phyloP scores from a whole-genome alignment of 306 rosid species.

The Aeschynomene evenia region DNA sequence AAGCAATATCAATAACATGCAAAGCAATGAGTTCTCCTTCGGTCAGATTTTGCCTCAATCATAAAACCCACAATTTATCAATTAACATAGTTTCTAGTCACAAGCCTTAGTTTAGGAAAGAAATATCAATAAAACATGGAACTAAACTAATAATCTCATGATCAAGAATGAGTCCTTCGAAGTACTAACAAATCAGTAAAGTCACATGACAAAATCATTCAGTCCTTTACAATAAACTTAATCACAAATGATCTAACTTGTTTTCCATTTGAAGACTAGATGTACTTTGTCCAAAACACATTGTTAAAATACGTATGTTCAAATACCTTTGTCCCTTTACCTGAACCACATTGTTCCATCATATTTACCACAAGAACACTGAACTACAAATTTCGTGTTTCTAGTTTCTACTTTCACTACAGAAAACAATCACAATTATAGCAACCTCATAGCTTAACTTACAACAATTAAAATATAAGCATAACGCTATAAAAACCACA shows the following conservation, averaged over 20 bases:
- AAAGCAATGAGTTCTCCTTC: constrained; percentile 10
- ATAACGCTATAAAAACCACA: neutral
- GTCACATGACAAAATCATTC: neutral
- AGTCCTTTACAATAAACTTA: constrained; percentile 17
- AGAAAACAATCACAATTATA: neutral
- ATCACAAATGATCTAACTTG: constrained; percentile 15
- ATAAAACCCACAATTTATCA: neutral
- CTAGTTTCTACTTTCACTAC: constrained; percentile 10
- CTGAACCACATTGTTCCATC: neutral
- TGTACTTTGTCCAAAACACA: neutral
- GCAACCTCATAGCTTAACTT: neutral
- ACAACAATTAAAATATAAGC: neutral
- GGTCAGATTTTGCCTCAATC: neutral
- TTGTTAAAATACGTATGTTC: neutral
- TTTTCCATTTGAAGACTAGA: constrained; percentile 11
- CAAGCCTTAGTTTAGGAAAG: neutral
- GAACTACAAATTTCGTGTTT: neutral
- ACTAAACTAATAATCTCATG: neutral
- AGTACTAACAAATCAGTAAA: constrained; percentile 1
- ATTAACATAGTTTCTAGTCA: neutral
- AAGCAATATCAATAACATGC: constrained; percentile 34
- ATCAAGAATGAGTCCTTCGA: constrained; percentile 11
- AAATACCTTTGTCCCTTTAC: neutral
- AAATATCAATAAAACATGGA: neutral
- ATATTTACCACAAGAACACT: neutral